These are phyloP conservation scores for Epithemia pelagica DNA, from an alignment of 108 stramenopile species.

Conservation along the genomic window DNA sequence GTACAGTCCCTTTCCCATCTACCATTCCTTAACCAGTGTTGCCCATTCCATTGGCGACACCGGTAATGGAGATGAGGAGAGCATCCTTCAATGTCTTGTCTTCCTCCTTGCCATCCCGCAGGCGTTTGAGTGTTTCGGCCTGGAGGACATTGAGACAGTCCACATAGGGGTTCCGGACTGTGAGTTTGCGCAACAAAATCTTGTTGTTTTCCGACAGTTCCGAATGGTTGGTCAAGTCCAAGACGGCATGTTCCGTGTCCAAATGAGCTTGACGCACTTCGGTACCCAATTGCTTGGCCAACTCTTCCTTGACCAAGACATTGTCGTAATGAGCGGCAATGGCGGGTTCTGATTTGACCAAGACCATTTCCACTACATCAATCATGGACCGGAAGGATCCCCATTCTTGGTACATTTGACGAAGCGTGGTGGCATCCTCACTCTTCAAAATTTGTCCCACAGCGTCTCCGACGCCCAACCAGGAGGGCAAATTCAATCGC, in stretches of 20 bases:
- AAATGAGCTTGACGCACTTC: conserved; percentile 69
- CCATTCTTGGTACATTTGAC: conserved; percentile 87
- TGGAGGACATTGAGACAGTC: conserved; percentile 94
- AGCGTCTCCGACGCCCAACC: conserved; percentile 94
- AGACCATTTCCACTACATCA: conserved; percentile 94
- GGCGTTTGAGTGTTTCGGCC: conserved; percentile 86
- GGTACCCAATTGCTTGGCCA: conserved; percentile 63
- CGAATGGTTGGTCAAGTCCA: conserved; percentile 70
- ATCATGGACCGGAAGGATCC: conserved; percentile 87
- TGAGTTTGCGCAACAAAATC: conserved; percentile 67
- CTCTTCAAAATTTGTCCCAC: conserved; percentile 48
- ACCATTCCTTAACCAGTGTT: conserved; percentile 90
- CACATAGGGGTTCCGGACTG: conserved; percentile 90
- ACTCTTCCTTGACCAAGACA: conserved; percentile 65
- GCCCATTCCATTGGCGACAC: conserved; percentile 95
- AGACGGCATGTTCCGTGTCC: conserved; percentile 64
- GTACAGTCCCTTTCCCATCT: too few relatives aligned
- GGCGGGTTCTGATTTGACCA: conserved; percentile 86
- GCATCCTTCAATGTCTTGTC: conserved; percentile 85
- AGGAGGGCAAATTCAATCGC: conserved; percentile 87
- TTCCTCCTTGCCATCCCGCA: conserved; percentile 69
- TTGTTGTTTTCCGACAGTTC: conserved; percentile 64
- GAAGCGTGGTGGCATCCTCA: conserved; percentile 36
- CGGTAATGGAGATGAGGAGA: conserved; percentile 89
- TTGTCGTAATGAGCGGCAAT: conserved; percentile 90